Evolutionary conservation across 2,329 filamentous ascomycete genomes (phyloP), one percentile per base, ranked within the genome.

Genomic region (Dactylellina drechsleri): DNA sequence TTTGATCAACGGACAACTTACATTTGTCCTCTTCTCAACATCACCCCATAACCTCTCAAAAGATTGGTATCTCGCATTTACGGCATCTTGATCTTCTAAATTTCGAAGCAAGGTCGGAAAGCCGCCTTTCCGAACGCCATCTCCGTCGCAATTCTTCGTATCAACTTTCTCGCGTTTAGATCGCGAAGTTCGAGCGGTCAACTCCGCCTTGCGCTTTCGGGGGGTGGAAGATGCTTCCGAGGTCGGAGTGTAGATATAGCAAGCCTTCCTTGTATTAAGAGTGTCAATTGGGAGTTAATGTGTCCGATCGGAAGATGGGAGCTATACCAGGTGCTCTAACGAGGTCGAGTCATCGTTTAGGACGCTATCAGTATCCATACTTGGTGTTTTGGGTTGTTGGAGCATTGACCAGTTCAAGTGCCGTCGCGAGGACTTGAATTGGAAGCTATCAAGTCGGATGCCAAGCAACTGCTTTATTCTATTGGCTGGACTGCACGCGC

Each of bases 41-140:
- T 84, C 82, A 1, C 83, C 82, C 92, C 92, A 95, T 58, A 87
- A 83, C 62, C 85, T 82, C 59, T 87, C 83, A 81, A 89, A 94
- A 2, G 87, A 83, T 53, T 84, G 82, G 79, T 88, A 84, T 20
- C 92, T 85, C 60, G 88, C 81, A 6, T 80, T 80, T 20, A 86
- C 84, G 64, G 83, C 84, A 36, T 83, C 83, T 1, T 83, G 78
- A 52, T 80, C 82, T 81, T 91, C 89, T 0, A 81, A 80, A 2
- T 87, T 87, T 70, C 85, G 83, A 6, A 91, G 81, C 16, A 90
- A 82, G 6, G 85, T 82, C 18, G 85, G 83, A 71, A 88, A 90
- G 40, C 71, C 71, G 54, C 59, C 43, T 47, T 56, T 57, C 43
- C 28, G 56, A 28, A 13, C 47, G 28, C 43, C 64, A 76, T 62